Evolutionary conservation across 2,329 filamentous ascomycete species (phyloP).

Genomic region (Ascochyta koolunga): DNA sequence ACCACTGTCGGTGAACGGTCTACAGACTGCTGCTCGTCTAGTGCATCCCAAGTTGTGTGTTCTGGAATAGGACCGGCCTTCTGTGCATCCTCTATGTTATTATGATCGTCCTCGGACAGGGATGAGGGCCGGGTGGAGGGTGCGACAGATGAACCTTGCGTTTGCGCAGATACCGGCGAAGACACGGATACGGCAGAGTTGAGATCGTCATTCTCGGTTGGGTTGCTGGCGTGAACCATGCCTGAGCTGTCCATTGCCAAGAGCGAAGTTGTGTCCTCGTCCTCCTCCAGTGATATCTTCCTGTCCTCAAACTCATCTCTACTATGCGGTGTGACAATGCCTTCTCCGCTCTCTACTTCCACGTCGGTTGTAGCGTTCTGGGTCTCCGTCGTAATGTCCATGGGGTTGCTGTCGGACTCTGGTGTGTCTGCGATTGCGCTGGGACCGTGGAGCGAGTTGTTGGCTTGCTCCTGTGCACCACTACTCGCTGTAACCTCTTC

Average conservation of each 20-base stretch:
- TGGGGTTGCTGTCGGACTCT: constrained; percentile 3
- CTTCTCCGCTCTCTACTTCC: constrained; percentile 3
- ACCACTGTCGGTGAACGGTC: constrained; percentile 46
- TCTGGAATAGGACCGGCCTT: constrained; percentile 23
- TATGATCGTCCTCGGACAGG: constrained; percentile 46
- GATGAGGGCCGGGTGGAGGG: constrained; percentile 49
- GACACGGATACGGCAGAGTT: constrained; percentile 44
- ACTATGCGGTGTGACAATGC: background rate
- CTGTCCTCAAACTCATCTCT: constrained; percentile 19
- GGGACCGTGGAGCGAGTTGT: background rate
- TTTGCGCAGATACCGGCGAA: constrained; percentile 48
- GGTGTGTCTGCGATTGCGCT: constrained; percentile 7
- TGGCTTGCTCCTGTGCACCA: constrained; percentile 12
- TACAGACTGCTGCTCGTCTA: constrained; percentile 41
- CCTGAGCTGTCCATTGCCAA: constrained; percentile 55
- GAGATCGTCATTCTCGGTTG: constrained; percentile 42
- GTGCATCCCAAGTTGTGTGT: constrained; percentile 18
- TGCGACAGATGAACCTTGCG: constrained; percentile 44
- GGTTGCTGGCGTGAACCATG: constrained; percentile 56
- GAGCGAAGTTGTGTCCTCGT: constrained; percentile 22
- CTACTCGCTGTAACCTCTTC: constrained; percentile 4
- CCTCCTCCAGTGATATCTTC: constrained; percentile 23
- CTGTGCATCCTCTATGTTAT: constrained; percentile 23
- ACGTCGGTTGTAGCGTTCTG: background rate
- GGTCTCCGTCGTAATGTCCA: background rate